These are phyloP conservation scores for Dryas alaskensis DNA, from an alignment of 306 rosid species.

Conservation along the genomic window DNA sequence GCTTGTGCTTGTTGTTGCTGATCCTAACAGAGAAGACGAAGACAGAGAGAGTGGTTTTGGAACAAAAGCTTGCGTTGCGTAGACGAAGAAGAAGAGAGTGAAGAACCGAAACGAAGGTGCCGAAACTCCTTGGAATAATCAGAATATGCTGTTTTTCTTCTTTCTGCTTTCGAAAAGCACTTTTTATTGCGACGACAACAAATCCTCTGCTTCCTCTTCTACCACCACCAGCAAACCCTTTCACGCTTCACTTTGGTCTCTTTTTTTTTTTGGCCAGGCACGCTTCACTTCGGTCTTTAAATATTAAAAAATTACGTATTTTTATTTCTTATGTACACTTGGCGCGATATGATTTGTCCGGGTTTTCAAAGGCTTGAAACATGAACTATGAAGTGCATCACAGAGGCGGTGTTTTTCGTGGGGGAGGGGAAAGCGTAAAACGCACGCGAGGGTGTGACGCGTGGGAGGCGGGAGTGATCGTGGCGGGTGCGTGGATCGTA, in stretches of 20 bases:
- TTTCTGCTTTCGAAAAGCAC: neutral
- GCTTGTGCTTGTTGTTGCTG: slow-evolving; percentile 2
- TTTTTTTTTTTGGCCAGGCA: neutral
- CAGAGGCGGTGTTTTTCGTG: neutral
- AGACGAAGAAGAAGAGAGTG: neutral
- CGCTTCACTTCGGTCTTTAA: neutral
- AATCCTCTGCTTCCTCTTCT: neutral
- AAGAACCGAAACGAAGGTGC: neutral
- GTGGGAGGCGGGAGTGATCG: neutral
- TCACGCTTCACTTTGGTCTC: neutral
- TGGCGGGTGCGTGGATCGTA: too few species aligned
- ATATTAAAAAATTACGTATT: neutral
- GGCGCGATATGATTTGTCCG: neutral
- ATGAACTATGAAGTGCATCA: neutral
- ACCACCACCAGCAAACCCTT: neutral
- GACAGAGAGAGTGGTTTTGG: neutral
- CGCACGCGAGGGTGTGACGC: neutral
- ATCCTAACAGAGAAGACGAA: neutral
- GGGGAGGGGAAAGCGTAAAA: neutral
- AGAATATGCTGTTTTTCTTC: neutral
- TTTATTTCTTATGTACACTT: neutral
- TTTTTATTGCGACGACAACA: neutral
- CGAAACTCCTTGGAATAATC: neutral
- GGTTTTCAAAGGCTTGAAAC: neutral
- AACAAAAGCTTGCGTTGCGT: neutral